These are phyloP conservation scores for Xylariaceae sp. DNA, from an alignment of 2,329 filamentous ascomycete species.

Conservation along the genomic window DNA sequence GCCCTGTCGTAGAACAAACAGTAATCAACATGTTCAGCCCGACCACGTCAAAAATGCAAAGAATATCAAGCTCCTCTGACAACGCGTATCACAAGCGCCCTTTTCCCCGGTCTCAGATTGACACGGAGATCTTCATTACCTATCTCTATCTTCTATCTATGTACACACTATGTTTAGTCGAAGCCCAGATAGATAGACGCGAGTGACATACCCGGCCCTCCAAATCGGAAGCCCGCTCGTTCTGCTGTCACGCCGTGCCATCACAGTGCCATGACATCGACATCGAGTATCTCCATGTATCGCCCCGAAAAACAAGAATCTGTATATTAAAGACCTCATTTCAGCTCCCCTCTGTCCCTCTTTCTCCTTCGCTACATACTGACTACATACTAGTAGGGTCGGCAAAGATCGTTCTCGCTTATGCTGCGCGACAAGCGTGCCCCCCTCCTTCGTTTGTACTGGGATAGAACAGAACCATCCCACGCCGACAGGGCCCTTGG, in stretches of 20 bases:
- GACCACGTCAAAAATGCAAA: no score
- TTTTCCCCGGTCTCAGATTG: not conserved
- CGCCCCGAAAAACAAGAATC: not conserved
- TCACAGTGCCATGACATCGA: constrained; percentile 16
- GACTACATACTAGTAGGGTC: no score
- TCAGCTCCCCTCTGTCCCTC: not conserved
- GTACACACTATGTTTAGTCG: not conserved
- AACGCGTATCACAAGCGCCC: no score
- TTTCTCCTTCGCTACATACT: not conserved
- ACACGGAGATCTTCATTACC: not conserved
- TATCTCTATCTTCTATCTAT: not conserved
- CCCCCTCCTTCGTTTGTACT: constrained; percentile 1
- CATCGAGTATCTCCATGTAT: constrained; percentile 13
- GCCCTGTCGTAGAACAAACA: no score
- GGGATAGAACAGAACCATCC: not conserved
- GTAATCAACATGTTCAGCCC: no score
- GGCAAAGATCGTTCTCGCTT: constrained; percentile 18
- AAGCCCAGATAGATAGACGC: not conserved
- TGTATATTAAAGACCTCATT: not conserved
- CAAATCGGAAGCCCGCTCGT: not conserved
- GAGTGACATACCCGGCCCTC: constrained; percentile 11
- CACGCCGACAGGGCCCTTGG: not conserved
- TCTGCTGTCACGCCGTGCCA: not conserved
- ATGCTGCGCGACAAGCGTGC: constrained; percentile 11
- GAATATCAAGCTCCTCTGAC: no score